Conservation (phyloP, 306 rosid species). For the Rosa persica region DNA sequence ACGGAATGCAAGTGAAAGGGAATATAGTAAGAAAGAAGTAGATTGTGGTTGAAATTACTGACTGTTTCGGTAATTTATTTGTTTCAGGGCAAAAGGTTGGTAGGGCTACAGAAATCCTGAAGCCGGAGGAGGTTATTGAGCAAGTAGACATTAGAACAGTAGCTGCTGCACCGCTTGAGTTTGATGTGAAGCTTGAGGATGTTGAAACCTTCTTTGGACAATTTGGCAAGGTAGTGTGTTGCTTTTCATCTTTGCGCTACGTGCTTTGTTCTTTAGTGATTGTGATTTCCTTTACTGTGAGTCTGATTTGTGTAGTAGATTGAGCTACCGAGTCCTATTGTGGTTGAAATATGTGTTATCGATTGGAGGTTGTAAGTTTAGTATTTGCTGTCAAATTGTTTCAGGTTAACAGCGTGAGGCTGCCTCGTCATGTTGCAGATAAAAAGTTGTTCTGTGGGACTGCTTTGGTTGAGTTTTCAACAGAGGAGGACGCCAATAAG, state of each 20-base stretch:
- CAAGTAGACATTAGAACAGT: slow-evolving; percentile 77
- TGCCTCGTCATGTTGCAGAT: slow-evolving; percentile 86
- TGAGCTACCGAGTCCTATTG: not conserved
- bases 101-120: slow-evolving; percentile 57
- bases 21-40: not conserved
- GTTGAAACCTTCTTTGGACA: slow-evolving; percentile 57
- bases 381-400: slow-evolving; percentile 16
- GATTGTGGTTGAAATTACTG: not conserved
- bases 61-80: not conserved
- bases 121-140: slow-evolving; percentile 72
- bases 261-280: no score
- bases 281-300: not conserved
- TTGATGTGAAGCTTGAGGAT: slow-evolving; percentile 71
- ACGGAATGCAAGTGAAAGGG: not conserved
- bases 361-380: not conserved
- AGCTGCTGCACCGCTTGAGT: slow-evolving; percentile 77
- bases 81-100: slow-evolving; percentile 64
- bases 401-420: slow-evolving; percentile 87
- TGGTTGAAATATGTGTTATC: not conserved
- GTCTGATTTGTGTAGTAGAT: not conserved
- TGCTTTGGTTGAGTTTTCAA: slow-evolving; percentile 74
- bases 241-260: not conserved
- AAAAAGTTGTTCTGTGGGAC: slow-evolving; percentile 77
- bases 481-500: slow-evolving; percentile 63
- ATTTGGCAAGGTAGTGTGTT: slow-evolving; percentile 56